A percentile compares a stretch with the other conserved stretches of the same genome.
These are phyloP conservation scores for Lentinula detonsa DNA, from an alignment of 768 basidiomycete species.

Conservation along the genomic window DNA sequence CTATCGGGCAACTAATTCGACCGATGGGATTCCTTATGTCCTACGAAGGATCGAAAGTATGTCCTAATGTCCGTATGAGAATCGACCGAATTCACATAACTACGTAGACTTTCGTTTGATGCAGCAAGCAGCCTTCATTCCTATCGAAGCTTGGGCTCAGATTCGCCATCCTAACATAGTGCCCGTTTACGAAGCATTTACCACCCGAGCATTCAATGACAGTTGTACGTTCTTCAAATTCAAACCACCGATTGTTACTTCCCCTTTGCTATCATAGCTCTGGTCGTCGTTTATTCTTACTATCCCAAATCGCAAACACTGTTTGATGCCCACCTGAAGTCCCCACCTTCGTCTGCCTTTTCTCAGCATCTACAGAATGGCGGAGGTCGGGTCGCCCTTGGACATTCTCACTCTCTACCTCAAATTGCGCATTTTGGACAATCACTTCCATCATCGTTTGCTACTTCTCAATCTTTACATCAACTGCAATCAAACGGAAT, in stretches of 20 bases:
- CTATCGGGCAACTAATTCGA: constrained; percentile 73
- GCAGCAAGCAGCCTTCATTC: constrained; percentile 73
- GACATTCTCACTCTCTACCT: constrained; percentile 16
- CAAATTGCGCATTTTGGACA: constrained; percentile 29
- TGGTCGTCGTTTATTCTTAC: constrained; percentile 89
- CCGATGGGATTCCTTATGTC: constrained; percentile 73
- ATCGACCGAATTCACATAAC: constrained; percentile 3
- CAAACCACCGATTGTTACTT: neutral
- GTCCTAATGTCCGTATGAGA: constrained; percentile 17
- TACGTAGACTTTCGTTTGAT: constrained; percentile 72
- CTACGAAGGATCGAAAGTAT: constrained; percentile 85
- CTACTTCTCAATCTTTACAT: neutral
- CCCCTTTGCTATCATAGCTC: constrained; percentile 41
- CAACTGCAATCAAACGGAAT: constrained; percentile 24
- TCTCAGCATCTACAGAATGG: constrained; percentile 15
- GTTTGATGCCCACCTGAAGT: constrained; percentile 68
- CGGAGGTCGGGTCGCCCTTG: constrained; percentile 18
- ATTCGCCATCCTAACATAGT: constrained; percentile 86
- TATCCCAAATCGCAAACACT: constrained; percentile 81
- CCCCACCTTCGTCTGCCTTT: constrained; percentile 32
- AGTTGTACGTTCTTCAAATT: constrained; percentile 56
- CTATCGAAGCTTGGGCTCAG: constrained; percentile 82
- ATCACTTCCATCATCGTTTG: constrained; percentile 5
- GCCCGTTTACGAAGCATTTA: constrained; percentile 86
- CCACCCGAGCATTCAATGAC: constrained; percentile 87